Evolutionary conservation across 805 yeast species (phyloP).

Genomic region (Ogataea neopini): DNA sequence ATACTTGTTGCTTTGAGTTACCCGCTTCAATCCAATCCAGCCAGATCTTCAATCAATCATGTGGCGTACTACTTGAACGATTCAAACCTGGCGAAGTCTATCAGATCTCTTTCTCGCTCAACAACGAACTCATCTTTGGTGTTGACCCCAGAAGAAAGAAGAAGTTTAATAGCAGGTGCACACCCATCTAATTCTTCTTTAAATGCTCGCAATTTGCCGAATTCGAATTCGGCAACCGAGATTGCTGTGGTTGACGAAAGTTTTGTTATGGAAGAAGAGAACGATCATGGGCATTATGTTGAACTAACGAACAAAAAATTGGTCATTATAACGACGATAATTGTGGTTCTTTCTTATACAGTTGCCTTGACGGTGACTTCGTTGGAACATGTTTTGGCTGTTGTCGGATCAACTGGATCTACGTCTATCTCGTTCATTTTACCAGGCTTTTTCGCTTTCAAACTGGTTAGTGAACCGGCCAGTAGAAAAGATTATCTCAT

Average conservation of each 20-base stretch:
- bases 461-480: slow-evolving; percentile 48
- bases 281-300: slow-evolving; percentile 22
- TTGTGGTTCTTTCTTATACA: slow-evolving; percentile 55
- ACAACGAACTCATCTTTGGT: slow-evolving; percentile 18
- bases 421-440: slow-evolving; percentile 87
- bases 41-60: slow-evolving; percentile 78
- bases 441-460: slow-evolving; percentile 86
- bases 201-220: not conserved
- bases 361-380: slow-evolving; percentile 70
- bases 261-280: slow-evolving; percentile 18
- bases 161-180: slow-evolving; percentile 11
- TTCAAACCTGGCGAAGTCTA: slow-evolving; percentile 24
- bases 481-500: slow-evolving; percentile 34
- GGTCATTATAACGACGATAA: slow-evolving; percentile 40
- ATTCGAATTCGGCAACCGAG: slow-evolving; percentile 5
- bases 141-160: slow-evolving; percentile 17
- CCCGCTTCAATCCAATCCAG: slow-evolving; percentile 90
- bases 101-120: slow-evolving; percentile 24
- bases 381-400: slow-evolving; percentile 76
- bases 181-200: slow-evolving; percentile 7
- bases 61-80: slow-evolving; percentile 53
- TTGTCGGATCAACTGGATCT: slow-evolving; percentile 93
- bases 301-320: slow-evolving; percentile 34
- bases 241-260: slow-evolving; percentile 20
- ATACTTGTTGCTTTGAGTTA: slow-evolving; percentile 79